Conservation (phyloP, 495 filamentous ascomycete species). For the Rhypophila decipiens region DNA sequence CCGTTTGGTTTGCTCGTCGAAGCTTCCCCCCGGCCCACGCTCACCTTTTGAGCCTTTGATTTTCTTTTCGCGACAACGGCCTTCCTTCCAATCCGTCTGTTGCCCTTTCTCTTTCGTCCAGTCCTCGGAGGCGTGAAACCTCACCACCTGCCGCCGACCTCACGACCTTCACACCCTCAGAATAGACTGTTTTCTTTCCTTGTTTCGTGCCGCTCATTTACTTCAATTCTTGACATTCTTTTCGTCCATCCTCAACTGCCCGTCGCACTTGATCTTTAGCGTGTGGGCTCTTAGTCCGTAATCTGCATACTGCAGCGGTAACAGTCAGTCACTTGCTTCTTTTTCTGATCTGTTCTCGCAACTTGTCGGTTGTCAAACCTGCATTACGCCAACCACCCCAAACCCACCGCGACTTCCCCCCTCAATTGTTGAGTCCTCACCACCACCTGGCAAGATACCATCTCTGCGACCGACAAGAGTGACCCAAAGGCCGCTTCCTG, state of each 20-base stretch:
- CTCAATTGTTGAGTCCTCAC: neutral
- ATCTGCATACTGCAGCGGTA: no score
- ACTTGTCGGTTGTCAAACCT: conserved; percentile 5
- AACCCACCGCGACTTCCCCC: neutral
- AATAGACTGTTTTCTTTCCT: conserved; percentile 9
- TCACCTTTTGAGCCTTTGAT: conserved; percentile 8
- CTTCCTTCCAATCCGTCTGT: neutral
- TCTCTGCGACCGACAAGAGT: conserved; percentile 11
- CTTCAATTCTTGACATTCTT: conserved; percentile 3
- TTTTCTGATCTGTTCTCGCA: conserved; percentile 8
- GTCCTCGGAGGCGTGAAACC: conserved; percentile 15
- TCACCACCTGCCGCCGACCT: conserved; percentile 2
- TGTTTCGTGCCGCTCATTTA: conserved; percentile 13
- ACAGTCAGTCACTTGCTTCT: neutral
- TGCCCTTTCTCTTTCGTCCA: conserved; percentile 12
- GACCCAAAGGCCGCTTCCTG: conserved; percentile 7
- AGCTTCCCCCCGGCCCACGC: conserved; percentile 8
- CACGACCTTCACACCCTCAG: conserved; percentile 7
- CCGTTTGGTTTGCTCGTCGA: neutral
- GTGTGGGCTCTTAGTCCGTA: neutral
- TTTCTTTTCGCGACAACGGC: no score
- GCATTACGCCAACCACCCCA: conserved; percentile 13
- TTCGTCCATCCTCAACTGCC: neutral
- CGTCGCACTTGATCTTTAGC: neutral
- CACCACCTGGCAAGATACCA: neutral